These are phyloP conservation scores for Monosporascus sp. DNA, from an alignment of 2,329 filamentous ascomycete genomes.

Conservation along the genomic window DNA sequence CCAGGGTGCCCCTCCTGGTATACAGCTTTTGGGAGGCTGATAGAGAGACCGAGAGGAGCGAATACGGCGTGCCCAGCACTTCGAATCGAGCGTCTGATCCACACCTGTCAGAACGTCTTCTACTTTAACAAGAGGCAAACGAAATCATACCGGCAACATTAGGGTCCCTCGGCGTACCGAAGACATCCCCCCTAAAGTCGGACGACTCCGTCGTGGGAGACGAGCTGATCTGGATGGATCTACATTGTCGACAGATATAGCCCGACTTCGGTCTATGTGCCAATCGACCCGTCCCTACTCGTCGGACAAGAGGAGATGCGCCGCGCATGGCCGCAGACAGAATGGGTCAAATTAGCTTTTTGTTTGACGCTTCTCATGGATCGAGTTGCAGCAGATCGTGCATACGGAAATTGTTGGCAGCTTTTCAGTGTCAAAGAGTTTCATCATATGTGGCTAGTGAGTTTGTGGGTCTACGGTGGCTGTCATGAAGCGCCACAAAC, in stretches of 20 bases:
- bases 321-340: conserved; percentile 20
- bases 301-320: conserved; percentile 20
- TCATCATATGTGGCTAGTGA: no score
- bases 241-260: conserved; percentile 51
- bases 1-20: conserved; percentile 84
- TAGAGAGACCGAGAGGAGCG: conserved; percentile 86
- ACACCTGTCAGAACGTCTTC: no score
- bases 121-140: conserved; percentile 1
- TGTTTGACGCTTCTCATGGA: no score
- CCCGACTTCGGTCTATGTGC: conserved; percentile 9
- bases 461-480: no score
- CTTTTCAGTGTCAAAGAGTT: no score
- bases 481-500: no score
- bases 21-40: conserved; percentile 92
- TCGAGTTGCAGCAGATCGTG: no score
- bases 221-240: conserved; percentile 59
- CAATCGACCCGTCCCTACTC: conserved; percentile 17
- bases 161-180: conserved; percentile 43
- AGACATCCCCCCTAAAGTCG: conserved; percentile 47
- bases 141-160: conserved; percentile 45
- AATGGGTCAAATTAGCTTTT: no score
- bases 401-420: no score
- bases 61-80: conserved; percentile 86
- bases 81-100: conserved; percentile 84
- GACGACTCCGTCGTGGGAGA: conserved; percentile 54